phyloP scores from a whole-genome alignment of 768 basidiomycete species.

The Candolleomyces aberdarensis region DNA sequence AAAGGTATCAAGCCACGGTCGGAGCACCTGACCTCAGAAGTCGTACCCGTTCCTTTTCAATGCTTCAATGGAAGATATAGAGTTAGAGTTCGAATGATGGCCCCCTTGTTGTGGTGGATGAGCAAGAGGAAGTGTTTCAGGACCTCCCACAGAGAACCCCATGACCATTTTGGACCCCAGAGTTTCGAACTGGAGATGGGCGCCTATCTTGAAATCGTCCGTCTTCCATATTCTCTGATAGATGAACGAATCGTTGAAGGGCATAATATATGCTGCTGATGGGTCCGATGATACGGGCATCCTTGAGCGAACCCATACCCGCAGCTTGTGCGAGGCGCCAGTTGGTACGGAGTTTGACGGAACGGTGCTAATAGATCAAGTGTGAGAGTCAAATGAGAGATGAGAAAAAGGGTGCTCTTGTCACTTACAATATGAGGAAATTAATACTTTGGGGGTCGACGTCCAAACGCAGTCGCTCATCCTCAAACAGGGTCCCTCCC shows the following conservation, averaged over 20 bases:
- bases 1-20: not conserved
- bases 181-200: slow-evolving; percentile 50
- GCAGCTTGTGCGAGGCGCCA: slow-evolving; percentile 60
- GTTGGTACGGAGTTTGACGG: slow-evolving; percentile 51
- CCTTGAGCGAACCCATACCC: slow-evolving; percentile 59
- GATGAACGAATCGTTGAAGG: slow-evolving; percentile 47
- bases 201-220: slow-evolving; percentile 60
- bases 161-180: slow-evolving; percentile 49
- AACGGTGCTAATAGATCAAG: slow-evolving; percentile 28
- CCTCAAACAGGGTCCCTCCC: slow-evolving; percentile 51
- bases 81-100: slow-evolving; percentile 3
- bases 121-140: slow-evolving; percentile 32
- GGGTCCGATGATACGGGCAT: slow-evolving; percentile 29
- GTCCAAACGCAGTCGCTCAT: slow-evolving; percentile 49
- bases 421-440: slow-evolving; percentile 60
- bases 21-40: not conserved
- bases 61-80: not conserved
- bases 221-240: slow-evolving; percentile 68
- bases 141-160: slow-evolving; percentile 39
- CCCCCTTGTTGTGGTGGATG: slow-evolving; percentile 12
- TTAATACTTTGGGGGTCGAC: slow-evolving; percentile 50
- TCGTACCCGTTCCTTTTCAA: not conserved
- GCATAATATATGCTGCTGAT: slow-evolving; percentile 28
- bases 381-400: not conserved
- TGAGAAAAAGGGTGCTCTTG: not conserved